Evolutionary conservation across 2,329 filamentous ascomycete species (phyloP).

Genomic region (Arthroderma sp.): DNA sequence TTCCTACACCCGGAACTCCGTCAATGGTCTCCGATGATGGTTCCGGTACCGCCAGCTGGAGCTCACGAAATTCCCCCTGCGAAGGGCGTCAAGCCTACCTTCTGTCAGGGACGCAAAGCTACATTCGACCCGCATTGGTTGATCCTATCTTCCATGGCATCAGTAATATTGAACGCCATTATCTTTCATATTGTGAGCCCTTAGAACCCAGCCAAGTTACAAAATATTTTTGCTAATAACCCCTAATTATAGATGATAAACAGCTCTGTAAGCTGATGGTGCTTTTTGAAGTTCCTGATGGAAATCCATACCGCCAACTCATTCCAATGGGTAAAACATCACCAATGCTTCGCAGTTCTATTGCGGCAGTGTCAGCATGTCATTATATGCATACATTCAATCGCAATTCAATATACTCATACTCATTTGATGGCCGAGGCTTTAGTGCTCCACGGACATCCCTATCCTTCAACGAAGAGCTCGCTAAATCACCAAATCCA

Average conservation of each 20-base stretch:
- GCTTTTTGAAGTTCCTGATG: constrained; percentile 3
- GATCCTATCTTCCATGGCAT: constrained; percentile 38
- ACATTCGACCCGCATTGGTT: constrained; percentile 9
- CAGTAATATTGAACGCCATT: constrained; percentile 31
- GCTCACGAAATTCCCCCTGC: too few relatives aligned
- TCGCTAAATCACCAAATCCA: not conserved
- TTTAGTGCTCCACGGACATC: too few relatives aligned
- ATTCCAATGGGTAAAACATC: constrained; percentile 1
- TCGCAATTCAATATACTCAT: too few relatives aligned
- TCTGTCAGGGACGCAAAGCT: too few relatives aligned
- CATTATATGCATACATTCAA: too few relatives aligned
- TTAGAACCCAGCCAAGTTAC: too few relatives aligned
- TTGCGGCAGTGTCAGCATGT: too few relatives aligned
- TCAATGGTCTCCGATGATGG: too few relatives aligned
- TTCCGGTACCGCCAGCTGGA: not conserved
- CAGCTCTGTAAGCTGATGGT: constrained; percentile 2
- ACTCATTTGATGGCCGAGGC: too few relatives aligned
- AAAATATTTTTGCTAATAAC: not conserved
- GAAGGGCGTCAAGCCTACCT: too few relatives aligned
- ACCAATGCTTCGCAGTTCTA: too few relatives aligned
- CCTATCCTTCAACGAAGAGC: not conserved
- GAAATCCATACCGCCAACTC: constrained; percentile 6
- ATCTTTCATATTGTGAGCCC: constrained; percentile 32
- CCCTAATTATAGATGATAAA: constrained; percentile 11
- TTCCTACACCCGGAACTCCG: too few relatives aligned